Base-by-base conservation (phyloP, 805 yeast species). In the Blastobotrys muscicola region DNA sequence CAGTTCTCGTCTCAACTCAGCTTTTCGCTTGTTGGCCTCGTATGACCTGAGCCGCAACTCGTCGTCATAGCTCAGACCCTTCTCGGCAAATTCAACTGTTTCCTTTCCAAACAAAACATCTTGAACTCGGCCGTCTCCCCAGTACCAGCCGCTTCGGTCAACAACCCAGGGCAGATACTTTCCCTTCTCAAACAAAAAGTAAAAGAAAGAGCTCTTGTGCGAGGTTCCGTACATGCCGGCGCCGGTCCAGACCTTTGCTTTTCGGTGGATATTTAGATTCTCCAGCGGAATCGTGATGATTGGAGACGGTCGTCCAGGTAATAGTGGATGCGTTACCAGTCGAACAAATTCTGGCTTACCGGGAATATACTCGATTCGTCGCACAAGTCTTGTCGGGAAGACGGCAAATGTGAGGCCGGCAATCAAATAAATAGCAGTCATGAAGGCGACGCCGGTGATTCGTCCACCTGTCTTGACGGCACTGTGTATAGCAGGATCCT, bases 91-190 rank as follows among this genome's bases (percentile, higher is more conserved):
- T 12, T 78, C 81, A n/a, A 84, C 58, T 1, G 83, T 63, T 57
- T 84, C 92, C 56, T 82, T 80, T 15, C 94, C 92, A 53, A 85
- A 82, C n/a, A 85, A 54, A 42, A 76, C 73, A 59, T 85, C 95
- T 62, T 80, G 82, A 1, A 85, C 82, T 46, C 95, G 70, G 11
- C 94, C 95, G 60, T 85, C 94, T 30, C 92, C 89, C 94, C 94
- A 85, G 65, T 83, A 85, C 69, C 86, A 85, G 9, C 94, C 95
- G 53, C 78, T 80, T 51, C 95, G 70, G 58, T 85, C 95, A 13
- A 84, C 82, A 12, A 82, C 65, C 85, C 89, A 85, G 16, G 84
- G 85, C 33, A 75, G 67, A 45, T 67, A 63, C 34, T 57, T 61
- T 14, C 73, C 72, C 15, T 66, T 61, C 54, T 84, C 90, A 59